A percentile compares a stretch with the other conserved stretches of the same genome.
These are phyloP conservation scores for Sporothrix brunneoviolacea DNA, from an alignment of 2,329 filamentous ascomycete species.

Conservation along the genomic window DNA sequence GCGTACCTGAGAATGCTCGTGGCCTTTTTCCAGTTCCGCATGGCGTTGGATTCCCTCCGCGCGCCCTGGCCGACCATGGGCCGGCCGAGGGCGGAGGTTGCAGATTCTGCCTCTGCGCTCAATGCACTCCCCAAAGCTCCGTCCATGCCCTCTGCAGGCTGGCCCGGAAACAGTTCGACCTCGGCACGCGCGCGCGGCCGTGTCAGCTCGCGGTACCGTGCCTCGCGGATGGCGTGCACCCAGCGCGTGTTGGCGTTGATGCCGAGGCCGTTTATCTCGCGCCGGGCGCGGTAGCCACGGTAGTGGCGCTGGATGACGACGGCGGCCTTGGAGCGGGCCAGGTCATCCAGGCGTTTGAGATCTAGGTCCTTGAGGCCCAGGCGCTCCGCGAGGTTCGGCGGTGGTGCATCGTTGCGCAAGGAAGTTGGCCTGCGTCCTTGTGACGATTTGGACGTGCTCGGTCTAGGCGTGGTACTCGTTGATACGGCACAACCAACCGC, in stretches of 20 bases:
- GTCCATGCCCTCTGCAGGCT: too few relatives aligned
- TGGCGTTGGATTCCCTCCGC: slow-evolving; percentile 36
- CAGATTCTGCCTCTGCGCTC: slow-evolving; percentile 8
- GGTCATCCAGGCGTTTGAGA: slow-evolving; percentile 17
- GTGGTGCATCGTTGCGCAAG: too few relatives aligned
- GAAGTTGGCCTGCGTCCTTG: too few relatives aligned
- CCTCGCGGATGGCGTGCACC: slow-evolving; percentile 58
- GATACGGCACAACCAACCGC: background rate
- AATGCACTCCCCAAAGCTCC: background rate
- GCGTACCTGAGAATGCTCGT: slow-evolving; percentile 65
- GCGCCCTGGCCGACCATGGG: background rate
- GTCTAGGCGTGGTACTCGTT: too few relatives aligned
- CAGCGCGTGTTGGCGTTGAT: slow-evolving; percentile 66
- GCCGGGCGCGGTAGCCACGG: slow-evolving; percentile 65
- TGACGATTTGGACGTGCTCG: too few relatives aligned
- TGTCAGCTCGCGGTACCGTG: slow-evolving; percentile 46
- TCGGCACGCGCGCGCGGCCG: slow-evolving; percentile 34
- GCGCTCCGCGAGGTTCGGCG: background rate
- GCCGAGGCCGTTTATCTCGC: slow-evolving; percentile 62
- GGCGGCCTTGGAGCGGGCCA: slow-evolving; percentile 39
- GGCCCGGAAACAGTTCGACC: too few relatives aligned
- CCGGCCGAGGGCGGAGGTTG: background rate
- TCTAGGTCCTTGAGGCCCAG: too few relatives aligned
- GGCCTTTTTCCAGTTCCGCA: slow-evolving; percentile 68
- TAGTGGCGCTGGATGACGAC: slow-evolving; percentile 64